Base-by-base conservation (phyloP, 2,329 filamentous ascomycete genomes). In the Hypocrella siamensis region DNA sequence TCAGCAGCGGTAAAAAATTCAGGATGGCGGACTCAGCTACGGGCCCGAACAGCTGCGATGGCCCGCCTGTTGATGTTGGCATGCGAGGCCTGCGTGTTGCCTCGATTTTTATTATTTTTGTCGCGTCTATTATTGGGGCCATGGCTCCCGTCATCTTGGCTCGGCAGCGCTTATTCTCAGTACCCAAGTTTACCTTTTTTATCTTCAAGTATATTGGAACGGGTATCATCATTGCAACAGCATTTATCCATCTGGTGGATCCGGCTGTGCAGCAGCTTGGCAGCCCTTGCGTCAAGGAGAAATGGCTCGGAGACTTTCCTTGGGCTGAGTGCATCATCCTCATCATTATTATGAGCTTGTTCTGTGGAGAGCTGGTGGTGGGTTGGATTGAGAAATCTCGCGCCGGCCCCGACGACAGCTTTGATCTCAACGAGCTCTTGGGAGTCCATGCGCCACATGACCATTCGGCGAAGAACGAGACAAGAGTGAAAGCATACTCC, bases 151-250 rank as follows among this genome's bases (percentile, higher is more conserved):
- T 93, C 40, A 58, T 79, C 38, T 74, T 81, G 12, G 66, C 69
- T 17, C 65, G 67, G 24, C 63, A 76, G 32, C 57, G 53, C 31
- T 61, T 63, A 26, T 56, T 82, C 41, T 68, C 66, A 8, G 63
- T 88, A 0, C 79, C 80, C 3, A 69, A 74, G 37, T 71, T 73
- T 54, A 68, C 73, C 5, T 93, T 93, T 56, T 93, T 93, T 53
- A 58, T 88, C 34, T 80, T 79, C 42, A 93, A 93, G 52, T 93
- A 88, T 56, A 83, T 94, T 48, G 88, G 88, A 40, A 90, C 84
- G 0, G 88, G 88, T 27, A 85, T 94, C 40, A 94, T 96, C 46
- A 72, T 94, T 41, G 79, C 82, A 5, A 96, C 88, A 2, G 83
- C 86, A 0, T 93, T 92, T 53, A 88, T 96, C 53, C 88, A 94